Conservation (phyloP, 495 filamentous ascomycete genomes). For the Aspergillus avenaceus region DNA sequence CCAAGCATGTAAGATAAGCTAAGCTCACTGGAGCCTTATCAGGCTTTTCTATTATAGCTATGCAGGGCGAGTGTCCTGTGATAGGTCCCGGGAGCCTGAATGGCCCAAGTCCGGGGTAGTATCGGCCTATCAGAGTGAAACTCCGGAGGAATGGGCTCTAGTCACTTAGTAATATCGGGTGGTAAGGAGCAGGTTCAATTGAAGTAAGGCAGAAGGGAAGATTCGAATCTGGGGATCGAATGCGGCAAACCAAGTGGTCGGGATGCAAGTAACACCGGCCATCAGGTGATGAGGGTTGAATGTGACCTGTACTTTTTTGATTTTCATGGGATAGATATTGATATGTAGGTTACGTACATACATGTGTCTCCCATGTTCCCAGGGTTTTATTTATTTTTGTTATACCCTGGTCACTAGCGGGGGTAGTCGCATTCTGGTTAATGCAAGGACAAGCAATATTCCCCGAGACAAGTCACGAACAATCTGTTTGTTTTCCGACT, state of each 20-base stretch:
- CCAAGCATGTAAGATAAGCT: not conserved
- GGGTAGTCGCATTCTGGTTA: too few species aligned
- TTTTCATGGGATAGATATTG: not conserved
- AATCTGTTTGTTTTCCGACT: not conserved
- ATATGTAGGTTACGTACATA: not conserved
- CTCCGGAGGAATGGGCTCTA: too few species aligned
- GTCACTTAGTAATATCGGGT: too few species aligned
- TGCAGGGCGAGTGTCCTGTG: not conserved
- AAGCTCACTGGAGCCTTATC: not conserved
- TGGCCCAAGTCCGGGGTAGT: not conserved
- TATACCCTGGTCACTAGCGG: too few species aligned
- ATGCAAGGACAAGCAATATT: not conserved
- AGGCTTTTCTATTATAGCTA: not conserved
- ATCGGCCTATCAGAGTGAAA: not conserved
- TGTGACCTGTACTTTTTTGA: not conserved
- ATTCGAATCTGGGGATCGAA: not conserved
- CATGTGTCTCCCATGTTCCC: not conserved
- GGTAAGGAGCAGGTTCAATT: not conserved
- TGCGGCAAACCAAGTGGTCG: not conserved
- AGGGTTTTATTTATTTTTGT: too few species aligned
- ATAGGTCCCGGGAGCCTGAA: not conserved
- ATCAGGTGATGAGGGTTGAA: conserved; percentile 14
- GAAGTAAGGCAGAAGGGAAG: not conserved
- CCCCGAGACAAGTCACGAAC: not conserved
- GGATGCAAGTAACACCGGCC: too few species aligned